Percentiles rank a stretch among this genome's conserved stretches.
These are phyloP conservation scores for Nicotiana sylvestris DNA, from an alignment of 257 asterid genomes.

Conservation along the genomic window DNA sequence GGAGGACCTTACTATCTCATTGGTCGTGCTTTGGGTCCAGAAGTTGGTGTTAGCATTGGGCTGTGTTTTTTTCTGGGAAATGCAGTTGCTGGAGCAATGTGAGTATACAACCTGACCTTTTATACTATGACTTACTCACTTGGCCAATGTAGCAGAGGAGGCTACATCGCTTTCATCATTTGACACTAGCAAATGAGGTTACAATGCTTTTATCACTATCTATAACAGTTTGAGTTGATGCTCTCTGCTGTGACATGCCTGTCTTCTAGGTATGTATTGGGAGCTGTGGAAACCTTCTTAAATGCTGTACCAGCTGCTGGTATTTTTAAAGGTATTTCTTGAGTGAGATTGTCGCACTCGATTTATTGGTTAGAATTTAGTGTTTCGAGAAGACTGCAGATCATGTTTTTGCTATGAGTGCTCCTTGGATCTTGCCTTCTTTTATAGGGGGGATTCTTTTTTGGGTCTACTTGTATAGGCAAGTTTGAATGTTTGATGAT, in stretches of 20 bases:
- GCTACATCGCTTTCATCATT: not conserved
- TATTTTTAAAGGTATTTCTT: conserved; percentile 69
- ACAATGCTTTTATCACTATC: not conserved
- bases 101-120: conserved; percentile 35
- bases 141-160: not conserved
- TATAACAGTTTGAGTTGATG: conserved; percentile 13
- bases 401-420: conserved; percentile 1
- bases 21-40: conserved; percentile 99
- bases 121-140: not conserved
- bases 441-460: not conserved
- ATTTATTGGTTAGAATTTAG: not conserved
- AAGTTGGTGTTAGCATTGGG: conserved; percentile 99
- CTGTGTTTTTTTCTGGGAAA: conserved; percentile 97
- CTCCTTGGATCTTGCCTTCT: conserved; percentile 5
- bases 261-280: conserved; percentile 78
- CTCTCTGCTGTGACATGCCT: conserved; percentile 7
- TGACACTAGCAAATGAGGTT: not conserved
- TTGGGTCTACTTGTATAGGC: not conserved
- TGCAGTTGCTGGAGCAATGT: conserved; percentile 99
- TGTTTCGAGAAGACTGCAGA: not conserved
- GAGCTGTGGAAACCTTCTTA: conserved; percentile 98
- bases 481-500: conserved; percentile 4
- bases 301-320: conserved; percentile 95
- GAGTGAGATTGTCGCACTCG: not conserved
- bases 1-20: conserved; percentile 99